These are phyloP conservation scores for Solanum phureja DNA, from an alignment of 257 asterid genomes.

Conservation along the genomic window DNA sequence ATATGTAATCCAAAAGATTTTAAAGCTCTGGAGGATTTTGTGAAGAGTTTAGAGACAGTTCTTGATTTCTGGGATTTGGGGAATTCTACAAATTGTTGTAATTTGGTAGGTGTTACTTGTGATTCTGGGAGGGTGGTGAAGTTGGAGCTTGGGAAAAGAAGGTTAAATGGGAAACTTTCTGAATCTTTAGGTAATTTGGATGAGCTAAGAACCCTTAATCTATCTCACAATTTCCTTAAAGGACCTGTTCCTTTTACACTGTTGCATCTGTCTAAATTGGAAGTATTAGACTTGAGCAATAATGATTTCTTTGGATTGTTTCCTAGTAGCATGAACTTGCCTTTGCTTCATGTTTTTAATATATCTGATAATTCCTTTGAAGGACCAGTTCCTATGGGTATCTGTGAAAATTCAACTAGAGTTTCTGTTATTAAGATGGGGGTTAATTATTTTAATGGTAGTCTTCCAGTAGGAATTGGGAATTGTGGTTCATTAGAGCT, in stretches of 20 bases:
- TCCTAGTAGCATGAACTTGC: constrained; percentile 32
- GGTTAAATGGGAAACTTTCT: constrained; percentile 35
- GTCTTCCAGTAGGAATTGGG: constrained; percentile 37
- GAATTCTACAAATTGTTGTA: constrained; percentile 48
- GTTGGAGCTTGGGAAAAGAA: constrained; percentile 40
- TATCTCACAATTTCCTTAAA: constrained; percentile 43
- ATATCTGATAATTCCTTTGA: constrained; percentile 42
- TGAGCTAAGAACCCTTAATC: constrained; percentile 54
- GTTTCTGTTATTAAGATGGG: constrained; percentile 31
- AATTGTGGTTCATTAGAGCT: constrained; percentile 43
- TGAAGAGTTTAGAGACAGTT: constrained; percentile 20
- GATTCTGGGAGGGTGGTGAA: constrained; percentile 34
- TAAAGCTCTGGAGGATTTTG: constrained; percentile 34
- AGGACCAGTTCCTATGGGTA: constrained; percentile 45
- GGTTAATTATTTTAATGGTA: constrained; percentile 35
- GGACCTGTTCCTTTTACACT: constrained; percentile 50
- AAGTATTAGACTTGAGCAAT: constrained; percentile 49
- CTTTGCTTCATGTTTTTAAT: constrained; percentile 35
- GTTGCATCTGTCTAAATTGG: constrained; percentile 39
- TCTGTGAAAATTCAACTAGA: constrained; percentile 50
- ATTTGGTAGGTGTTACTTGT: constrained; percentile 60
- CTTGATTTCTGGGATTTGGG: constrained; percentile 37
- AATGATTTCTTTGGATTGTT: constrained; percentile 39
- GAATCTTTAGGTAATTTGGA: constrained; percentile 49
- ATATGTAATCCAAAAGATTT: constrained; percentile 47